These are phyloP conservation scores for Plasmodium falciparum DNA, from an alignment of 169 alveolate genomes.

Conservation along the genomic window DNA sequence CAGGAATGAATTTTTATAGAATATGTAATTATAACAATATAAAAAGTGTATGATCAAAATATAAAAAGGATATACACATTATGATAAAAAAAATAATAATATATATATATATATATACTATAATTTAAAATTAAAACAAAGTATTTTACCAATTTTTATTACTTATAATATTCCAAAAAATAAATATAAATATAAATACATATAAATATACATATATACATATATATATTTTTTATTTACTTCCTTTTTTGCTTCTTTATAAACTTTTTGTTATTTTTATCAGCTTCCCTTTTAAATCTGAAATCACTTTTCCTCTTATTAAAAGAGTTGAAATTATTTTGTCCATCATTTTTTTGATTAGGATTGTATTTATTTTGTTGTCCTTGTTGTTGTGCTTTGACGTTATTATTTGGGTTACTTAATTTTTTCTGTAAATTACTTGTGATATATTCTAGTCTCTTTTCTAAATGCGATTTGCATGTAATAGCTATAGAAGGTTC, in stretches of 20 bases:
- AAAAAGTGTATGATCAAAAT: too few species aligned
- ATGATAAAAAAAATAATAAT: too few species aligned
- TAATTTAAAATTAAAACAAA: too few species aligned
- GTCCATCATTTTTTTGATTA: constrained; percentile 32
- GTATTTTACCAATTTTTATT: too few species aligned
- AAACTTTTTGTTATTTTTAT: constrained; percentile 52
- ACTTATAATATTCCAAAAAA: too few species aligned
- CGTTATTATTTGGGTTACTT: constrained; percentile 11
- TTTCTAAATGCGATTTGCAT: constrained; percentile 93
- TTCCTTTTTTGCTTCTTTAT: constrained; percentile 74
- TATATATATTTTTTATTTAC: constrained; percentile 11
- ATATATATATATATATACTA: too few species aligned
- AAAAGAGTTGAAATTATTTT: constrained; percentile 19
- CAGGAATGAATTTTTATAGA: too few species aligned
- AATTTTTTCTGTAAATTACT: constrained; percentile 35
- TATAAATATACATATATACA: too few species aligned
- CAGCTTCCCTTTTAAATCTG: constrained; percentile 53
- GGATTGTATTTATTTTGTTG: constrained; percentile 65
- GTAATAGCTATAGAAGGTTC: constrained; percentile 96
- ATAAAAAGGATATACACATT: too few species aligned
- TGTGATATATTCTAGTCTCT: constrained; percentile 85
- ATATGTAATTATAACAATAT: too few species aligned
- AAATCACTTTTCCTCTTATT: constrained; percentile 35
- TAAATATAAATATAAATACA: too few species aligned
- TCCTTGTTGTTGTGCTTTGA: constrained; percentile 32